Percentiles rank a stretch among this genome's conserved stretches.
These are phyloP conservation scores for Ilex aquifolium DNA, from an alignment of 257 asterid species.

Conservation along the genomic window DNA sequence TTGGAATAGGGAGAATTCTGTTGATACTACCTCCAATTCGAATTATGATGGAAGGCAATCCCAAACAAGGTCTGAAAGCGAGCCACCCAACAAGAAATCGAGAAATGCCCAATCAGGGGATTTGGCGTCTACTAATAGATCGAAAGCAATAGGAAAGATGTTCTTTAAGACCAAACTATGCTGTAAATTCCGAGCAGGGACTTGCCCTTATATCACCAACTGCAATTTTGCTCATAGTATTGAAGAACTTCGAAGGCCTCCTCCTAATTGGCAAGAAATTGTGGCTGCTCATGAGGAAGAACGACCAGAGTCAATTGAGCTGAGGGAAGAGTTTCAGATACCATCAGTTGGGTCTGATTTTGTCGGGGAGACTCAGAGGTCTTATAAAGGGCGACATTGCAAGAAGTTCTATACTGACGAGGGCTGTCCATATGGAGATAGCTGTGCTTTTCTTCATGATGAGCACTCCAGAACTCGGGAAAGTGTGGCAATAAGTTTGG, in stretches of 20 bases:
- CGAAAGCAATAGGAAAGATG: conserved; percentile 74
- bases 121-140: conserved; percentile 28
- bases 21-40: conserved; percentile 35
- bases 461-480: conserved; percentile 21
- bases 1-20: conserved; percentile 50
- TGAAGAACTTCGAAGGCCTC: conserved; percentile 73
- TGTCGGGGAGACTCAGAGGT: conserved; percentile 16
- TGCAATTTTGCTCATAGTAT: conserved; percentile 63
- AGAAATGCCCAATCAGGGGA: conserved; percentile 48
- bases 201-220: conserved; percentile 68
- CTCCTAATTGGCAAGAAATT: conserved; percentile 81
- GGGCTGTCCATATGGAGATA: conserved; percentile 26
- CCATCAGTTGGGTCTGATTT: conserved; percentile 16
- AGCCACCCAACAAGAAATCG: conserved; percentile 48
- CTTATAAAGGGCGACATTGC: conserved; percentile 23
- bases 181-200: conserved; percentile 68
- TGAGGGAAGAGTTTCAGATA: conserved; percentile 57
- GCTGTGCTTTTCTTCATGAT: conserved; percentile 19
- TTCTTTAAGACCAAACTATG: conserved; percentile 69
- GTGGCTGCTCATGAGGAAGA: conserved; percentile 70
- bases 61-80: conserved; percentile 43
- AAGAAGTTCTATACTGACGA: conserved; percentile 22
- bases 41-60: conserved; percentile 48
- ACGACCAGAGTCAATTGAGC: conserved; percentile 30
- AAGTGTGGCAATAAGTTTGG: conserved; percentile 27